Percentiles rank a stretch among this genome's conserved stretches.
Evolutionary conservation across 2,329 filamentous ascomycete genomes (phyloP).

Genomic region (Exutisphaerella laricina): DNA sequence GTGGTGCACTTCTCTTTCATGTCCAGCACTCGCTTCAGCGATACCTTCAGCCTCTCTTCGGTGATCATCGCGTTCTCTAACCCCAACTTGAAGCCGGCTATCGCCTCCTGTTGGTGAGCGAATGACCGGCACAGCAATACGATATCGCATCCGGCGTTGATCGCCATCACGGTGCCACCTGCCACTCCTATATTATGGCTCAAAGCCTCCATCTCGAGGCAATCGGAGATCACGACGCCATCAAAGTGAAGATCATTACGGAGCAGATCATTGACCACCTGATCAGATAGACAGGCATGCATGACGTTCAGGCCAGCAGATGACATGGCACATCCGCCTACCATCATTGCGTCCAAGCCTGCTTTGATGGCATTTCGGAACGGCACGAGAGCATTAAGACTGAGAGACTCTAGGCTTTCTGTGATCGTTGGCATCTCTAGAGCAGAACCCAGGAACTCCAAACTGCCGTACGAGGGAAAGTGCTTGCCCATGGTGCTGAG

Average conservation of each 20-base stretch:
- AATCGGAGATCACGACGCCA: constrained; percentile 91
- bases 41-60: constrained; percentile 71
- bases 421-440: constrained; percentile 93
- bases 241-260: constrained; percentile 85
- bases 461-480: constrained; percentile 91
- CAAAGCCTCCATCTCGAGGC: constrained; percentile 91
- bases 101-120: constrained; percentile 82
- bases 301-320: constrained; percentile 90
- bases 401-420: constrained; percentile 86
- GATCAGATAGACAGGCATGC: constrained; percentile 88
- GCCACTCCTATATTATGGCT: constrained; percentile 96
- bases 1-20: constrained; percentile 82
- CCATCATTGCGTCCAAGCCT: constrained; percentile 90
- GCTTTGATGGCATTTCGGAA: constrained; percentile 85
- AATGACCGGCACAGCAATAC: constrained; percentile 84
- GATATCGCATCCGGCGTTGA: constrained; percentile 91
- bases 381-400: constrained; percentile 82
- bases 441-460: constrained; percentile 87
- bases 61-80: constrained; percentile 87
- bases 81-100: constrained; percentile 81
- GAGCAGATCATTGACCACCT: constrained; percentile 84
- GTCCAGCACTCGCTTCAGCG: constrained; percentile 68
- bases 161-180: constrained; percentile 93
- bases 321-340: constrained; percentile 87
- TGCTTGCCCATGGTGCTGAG: constrained; percentile 90